Evolutionary conservation across 2,329 filamentous ascomycete species (phyloP).

Genomic region (Ophiostoma sp.): DNA sequence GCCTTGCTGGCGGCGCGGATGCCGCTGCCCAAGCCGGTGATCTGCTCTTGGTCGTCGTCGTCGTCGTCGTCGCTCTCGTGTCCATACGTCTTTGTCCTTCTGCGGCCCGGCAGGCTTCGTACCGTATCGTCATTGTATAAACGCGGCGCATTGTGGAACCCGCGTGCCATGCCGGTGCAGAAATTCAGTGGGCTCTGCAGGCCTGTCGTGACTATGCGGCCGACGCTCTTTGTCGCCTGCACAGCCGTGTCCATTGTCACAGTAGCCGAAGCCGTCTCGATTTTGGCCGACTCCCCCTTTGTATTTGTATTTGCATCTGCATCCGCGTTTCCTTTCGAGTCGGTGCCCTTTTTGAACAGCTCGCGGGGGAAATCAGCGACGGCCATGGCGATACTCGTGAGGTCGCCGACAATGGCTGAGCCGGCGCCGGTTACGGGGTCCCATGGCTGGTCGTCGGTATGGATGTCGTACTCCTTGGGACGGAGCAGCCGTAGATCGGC

Average conservation of each 20-base stretch:
- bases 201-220: conserved; percentile 67
- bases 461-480: conserved; percentile 54
- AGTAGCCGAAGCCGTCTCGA: neutral
- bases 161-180: conserved; percentile 72
- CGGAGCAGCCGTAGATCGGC: conserved; percentile 62
- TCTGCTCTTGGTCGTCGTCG: conserved; percentile 30
- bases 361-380: conserved; percentile 66
- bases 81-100: conserved; percentile 45
- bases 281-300: conserved; percentile 29
- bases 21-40: conserved; percentile 71
- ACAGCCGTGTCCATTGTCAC: conserved; percentile 19
- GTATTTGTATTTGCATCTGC: neutral
- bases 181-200: conserved; percentile 81
- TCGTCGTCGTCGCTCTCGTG: neutral
- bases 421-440: conserved; percentile 75
- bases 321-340: too few relatives aligned
- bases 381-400: conserved; percentile 74
- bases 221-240: conserved; percentile 41
- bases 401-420: conserved; percentile 73
- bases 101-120: conserved; percentile 34
- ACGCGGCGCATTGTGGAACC: conserved; percentile 81
- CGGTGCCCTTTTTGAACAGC: conserved; percentile 33
- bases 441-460: conserved; percentile 69
- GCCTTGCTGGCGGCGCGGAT: conserved; percentile 73
- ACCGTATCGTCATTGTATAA: conserved; percentile 82